These are phyloP conservation scores for Tolypocladium tundrense DNA, from an alignment of 2,329 filamentous ascomycete species.

Conservation along the genomic window DNA sequence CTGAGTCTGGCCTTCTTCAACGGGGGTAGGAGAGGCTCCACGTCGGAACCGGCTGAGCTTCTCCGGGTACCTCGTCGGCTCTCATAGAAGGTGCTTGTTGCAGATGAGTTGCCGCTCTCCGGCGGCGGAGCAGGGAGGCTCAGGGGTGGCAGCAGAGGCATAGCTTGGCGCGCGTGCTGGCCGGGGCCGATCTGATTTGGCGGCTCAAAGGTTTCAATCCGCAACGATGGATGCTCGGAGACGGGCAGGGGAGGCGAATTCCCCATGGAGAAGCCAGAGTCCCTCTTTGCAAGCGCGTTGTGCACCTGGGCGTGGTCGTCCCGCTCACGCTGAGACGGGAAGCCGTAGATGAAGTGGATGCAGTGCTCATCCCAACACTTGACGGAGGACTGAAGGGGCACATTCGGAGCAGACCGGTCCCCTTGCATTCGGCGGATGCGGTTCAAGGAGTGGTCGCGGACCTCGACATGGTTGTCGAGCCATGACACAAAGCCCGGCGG, in stretches of 20 bases:
- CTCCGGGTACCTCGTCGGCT: slow-evolving; percentile 25
- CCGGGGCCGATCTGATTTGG: neutral
- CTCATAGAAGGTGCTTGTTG: slow-evolving; percentile 25
- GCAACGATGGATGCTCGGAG: slow-evolving; percentile 1
- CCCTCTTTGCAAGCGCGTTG: slow-evolving; percentile 26
- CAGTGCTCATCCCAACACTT: slow-evolving; percentile 47
- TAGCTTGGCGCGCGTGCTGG: neutral
- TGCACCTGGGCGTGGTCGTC: slow-evolving; percentile 41
- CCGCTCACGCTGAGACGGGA: slow-evolving; percentile 37
- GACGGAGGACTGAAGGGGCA: slow-evolving; percentile 21
- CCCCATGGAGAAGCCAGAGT: slow-evolving; percentile 31
- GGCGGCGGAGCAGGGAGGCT: slow-evolving; percentile 3
- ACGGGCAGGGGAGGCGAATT: slow-evolving; percentile 5
- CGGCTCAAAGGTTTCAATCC: neutral
- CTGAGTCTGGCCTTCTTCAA: slow-evolving; percentile 42
- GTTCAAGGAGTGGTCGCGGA: slow-evolving; percentile 37
- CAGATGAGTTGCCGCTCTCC: slow-evolving; percentile 5
- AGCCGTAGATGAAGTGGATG: slow-evolving; percentile 49
- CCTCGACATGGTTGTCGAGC: slow-evolving; percentile 40
- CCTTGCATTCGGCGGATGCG: slow-evolving; percentile 5
- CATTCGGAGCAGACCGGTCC: neutral
- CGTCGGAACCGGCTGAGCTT: slow-evolving; percentile 34
- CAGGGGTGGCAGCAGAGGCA: slow-evolving; percentile 5
- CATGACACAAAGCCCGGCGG: slow-evolving; percentile 39
- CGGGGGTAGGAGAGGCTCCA: slow-evolving; percentile 43